Conservation (phyloP, 1,139 yeast genomes). For the Hyphopichia khmerensis region DNA sequence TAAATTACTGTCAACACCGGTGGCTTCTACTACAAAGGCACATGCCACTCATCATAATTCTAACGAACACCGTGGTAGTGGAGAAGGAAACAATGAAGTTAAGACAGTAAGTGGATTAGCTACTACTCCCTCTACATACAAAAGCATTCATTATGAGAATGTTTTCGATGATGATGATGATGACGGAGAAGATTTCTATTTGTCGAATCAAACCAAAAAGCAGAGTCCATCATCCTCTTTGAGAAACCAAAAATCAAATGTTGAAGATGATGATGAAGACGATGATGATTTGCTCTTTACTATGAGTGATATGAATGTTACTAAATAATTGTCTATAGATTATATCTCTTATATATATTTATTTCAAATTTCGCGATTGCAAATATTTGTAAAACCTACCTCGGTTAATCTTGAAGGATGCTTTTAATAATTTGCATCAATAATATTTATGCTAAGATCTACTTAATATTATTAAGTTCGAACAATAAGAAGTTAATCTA, state of each 20-base stretch:
- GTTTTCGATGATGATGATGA: conserved; percentile 57
- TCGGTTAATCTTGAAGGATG: no score
- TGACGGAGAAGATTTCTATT: conserved; percentile 28
- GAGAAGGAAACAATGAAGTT: background rate
- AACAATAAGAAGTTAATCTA: no score
- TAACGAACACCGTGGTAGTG: background rate
- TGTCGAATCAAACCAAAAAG: conserved; percentile 5
- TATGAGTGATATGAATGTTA: conserved; percentile 82
- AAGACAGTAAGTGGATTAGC: conserved; percentile 33
- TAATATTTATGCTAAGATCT: no score
- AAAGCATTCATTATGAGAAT: conserved; percentile 43
- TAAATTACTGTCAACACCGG: conserved; percentile 20
- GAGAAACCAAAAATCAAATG: background rate
- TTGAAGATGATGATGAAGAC: conserved; percentile 47
- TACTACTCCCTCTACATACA: conserved; percentile 37
- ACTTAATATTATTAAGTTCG: no score
- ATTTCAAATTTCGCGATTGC: background rate
- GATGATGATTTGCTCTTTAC: conserved; percentile 84
- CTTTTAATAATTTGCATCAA: no score
- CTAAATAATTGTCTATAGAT: conserved; percentile 16
- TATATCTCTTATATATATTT: background rate
- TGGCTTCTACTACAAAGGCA: conserved; percentile 20
- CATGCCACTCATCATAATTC: conserved; percentile 18
- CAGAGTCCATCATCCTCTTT: background rate
- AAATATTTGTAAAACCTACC: no score